A percentile compares a stretch with the other conserved stretches of the same genome.
Evolutionary conservation across 768 basidiomycete genomes (phyloP).

Genomic region (Kwoniella sp.): DNA sequence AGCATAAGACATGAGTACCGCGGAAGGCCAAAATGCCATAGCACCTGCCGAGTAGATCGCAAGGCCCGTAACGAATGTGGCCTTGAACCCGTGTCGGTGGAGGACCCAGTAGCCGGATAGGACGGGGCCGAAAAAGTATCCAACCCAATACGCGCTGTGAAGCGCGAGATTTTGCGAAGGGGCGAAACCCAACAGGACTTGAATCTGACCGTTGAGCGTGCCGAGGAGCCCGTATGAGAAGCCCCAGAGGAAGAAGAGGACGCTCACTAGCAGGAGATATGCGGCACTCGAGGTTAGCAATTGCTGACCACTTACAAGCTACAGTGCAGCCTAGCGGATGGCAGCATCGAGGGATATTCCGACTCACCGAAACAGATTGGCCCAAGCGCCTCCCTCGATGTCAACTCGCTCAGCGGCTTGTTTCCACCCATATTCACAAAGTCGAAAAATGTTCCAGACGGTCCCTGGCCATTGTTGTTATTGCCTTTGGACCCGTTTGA

Average conservation of each 20-base stretch:
- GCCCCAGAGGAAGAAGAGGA: slow-evolving; percentile 54
- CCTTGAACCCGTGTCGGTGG: slow-evolving; percentile 46
- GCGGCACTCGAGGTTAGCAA: background rate
- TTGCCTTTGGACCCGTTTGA: background rate
- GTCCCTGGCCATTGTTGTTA: slow-evolving; percentile 18
- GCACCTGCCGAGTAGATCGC: slow-evolving; percentile 49
- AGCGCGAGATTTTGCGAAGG: slow-evolving; percentile 37
- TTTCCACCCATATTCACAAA: slow-evolving; percentile 50
- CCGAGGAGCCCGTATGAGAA: slow-evolving; percentile 54
- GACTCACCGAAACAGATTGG: slow-evolving; percentile 48
- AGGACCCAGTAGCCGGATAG: slow-evolving; percentile 49
- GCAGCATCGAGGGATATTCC: too few relatives aligned
- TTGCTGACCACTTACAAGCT: too few relatives aligned
- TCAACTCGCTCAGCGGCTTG: slow-evolving; percentile 45
- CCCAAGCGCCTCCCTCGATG: slow-evolving; percentile 45
- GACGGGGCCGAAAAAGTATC: slow-evolving; percentile 44
- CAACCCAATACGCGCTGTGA: slow-evolving; percentile 50
- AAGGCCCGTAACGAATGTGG: slow-evolving; percentile 51
- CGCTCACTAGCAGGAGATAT: slow-evolving; percentile 35
- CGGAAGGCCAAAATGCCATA: slow-evolving; percentile 54
- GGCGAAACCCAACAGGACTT: slow-evolving; percentile 36
- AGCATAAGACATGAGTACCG: slow-evolving; percentile 41
- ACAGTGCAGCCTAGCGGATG: too few relatives aligned
- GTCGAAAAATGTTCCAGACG: slow-evolving; percentile 47
- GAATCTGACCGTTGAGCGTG: slow-evolving; percentile 47